phyloP scores from a whole-genome alignment of 805 yeast species.

The Wickerhamomyces alni region DNA sequence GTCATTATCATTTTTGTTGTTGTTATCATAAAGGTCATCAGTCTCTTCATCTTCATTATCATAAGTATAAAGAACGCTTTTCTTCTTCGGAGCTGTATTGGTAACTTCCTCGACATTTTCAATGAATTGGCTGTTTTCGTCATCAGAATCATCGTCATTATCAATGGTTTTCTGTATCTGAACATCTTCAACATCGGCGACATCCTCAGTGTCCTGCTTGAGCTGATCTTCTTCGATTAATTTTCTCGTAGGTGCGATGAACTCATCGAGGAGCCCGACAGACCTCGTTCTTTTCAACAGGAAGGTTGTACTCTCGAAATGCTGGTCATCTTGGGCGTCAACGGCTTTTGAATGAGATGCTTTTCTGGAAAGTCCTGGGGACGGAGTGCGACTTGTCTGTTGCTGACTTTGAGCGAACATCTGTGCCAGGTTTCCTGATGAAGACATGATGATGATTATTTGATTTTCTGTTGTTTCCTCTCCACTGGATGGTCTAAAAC shows the following conservation, averaged over 20 bases:
- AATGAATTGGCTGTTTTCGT: slow-evolving; percentile 15
- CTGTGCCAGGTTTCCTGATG: slow-evolving; percentile 3
- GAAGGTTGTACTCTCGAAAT: slow-evolving; percentile 65
- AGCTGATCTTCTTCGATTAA: slow-evolving; percentile 27
- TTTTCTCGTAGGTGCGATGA: slow-evolving; percentile 42
- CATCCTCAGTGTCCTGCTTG: too few relatives aligned
- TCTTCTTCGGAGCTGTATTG: slow-evolving; percentile 6
- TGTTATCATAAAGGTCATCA: slow-evolving; percentile 6
- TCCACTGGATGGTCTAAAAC: too few relatives aligned
- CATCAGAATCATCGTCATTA: slow-evolving; percentile 11
- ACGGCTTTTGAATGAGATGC: slow-evolving; percentile 33
- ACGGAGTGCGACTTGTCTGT: slow-evolving; percentile 1
- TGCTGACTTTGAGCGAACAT: slow-evolving; percentile 1
- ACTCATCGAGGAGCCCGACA: slow-evolving; percentile 73
- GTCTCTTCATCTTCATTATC: slow-evolving; percentile 4
- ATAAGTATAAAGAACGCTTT: slow-evolving; percentile 15
- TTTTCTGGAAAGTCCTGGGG: background rate
- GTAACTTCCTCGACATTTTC: slow-evolving; percentile 17
- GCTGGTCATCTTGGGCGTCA: slow-evolving; percentile 65
- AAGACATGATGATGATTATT: too few relatives aligned
- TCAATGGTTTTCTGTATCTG: background rate
- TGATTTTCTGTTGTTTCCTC: too few relatives aligned
- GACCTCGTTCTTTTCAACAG: slow-evolving; percentile 77
- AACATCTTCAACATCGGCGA: background rate
- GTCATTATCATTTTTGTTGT: slow-evolving; percentile 40